Evolutionary conservation across 1,284 basidiomycete genomes (phyloP), one percentile per base, ranked within the genome.

Genomic region (Coniophora puteana): DNA sequence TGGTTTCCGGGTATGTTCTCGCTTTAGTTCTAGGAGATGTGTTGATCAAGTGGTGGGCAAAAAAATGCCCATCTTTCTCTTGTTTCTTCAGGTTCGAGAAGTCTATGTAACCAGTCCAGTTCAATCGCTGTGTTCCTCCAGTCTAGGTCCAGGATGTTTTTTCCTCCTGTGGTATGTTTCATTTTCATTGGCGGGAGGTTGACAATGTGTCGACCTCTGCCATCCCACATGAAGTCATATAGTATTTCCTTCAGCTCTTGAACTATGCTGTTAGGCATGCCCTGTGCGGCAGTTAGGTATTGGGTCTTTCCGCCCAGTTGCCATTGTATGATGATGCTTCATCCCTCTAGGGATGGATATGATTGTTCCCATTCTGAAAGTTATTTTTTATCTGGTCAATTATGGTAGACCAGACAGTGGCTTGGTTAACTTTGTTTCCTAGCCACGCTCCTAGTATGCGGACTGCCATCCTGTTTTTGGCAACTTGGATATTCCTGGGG

Each of bases 31-130:
- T n/a, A n/a, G n/a, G n/a, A n/a, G n/a, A n/a, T 4, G 14, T 31
- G 6, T 16, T 31, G 6, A 31, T 7, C n/a, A 14, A 8, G 29
- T 52, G 45, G 17, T 41, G 40, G 8, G 42, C 33, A 23, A 39
- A 45, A 2, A 46, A 39, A 8, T 33, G 50, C 44, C 53, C 53
- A 55, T 0, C 38, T 21, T 13, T 47, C 44, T 1, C 47, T 24
- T 4, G 36, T 21, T 2, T 26, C 35, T 0, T 40, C 38, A 5
- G 46, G 25, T 4, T 71, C 75, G 58, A 79, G 39, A 80, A 78
- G 79, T 66, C 73, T 73, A 1, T 63, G 80, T 8, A 74, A 74
- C 18, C 72, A 76, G 14, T 39, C 49, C 16, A 52, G 13, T 3
- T 40, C 43, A 3, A 54, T 54, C 3, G 45, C 51, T 25, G 52